A percentile compares a stretch with the other conserved stretches of the same genome.
These are phyloP conservation scores for Asparagopsis taxiformis DNA, from an alignment of 31 red algal species.

Conservation along the genomic window DNA sequence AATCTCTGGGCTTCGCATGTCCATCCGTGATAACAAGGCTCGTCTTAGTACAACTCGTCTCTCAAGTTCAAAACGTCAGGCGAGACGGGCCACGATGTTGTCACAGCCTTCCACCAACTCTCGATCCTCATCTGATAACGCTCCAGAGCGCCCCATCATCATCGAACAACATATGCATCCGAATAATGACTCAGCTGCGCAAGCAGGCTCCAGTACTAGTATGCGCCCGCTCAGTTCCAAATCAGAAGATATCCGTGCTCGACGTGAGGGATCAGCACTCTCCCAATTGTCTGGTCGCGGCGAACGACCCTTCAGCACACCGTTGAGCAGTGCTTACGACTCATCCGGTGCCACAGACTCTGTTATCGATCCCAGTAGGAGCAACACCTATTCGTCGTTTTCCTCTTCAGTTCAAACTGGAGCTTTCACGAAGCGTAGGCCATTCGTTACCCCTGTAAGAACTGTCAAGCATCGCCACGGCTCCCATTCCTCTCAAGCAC, in stretches of 20 bases:
- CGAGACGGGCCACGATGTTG: neutral
- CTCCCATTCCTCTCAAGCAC: neutral
- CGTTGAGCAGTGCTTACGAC: neutral
- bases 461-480: neutral
- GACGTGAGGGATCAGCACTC: neutral
- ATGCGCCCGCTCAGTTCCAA: slow-evolving; percentile 1
- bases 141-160: neutral
- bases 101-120: neutral
- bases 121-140: neutral
- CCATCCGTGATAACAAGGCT: slow-evolving; percentile 6
- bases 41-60: slow-evolving; percentile 3
- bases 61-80: neutral
- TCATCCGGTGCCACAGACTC: neutral
- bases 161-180: neutral
- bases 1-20: neutral
- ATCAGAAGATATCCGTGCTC: slow-evolving; percentile 2
- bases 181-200: neutral
- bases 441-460: neutral
- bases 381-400: too few species aligned
- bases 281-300: neutral
- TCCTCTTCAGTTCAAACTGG: too few species aligned
- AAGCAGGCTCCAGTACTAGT: neutral
- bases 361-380: too few species aligned
- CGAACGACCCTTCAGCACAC: neutral
- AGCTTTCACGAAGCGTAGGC: neutral